phyloP scores from a whole-genome alignment of 139 green algal species.

The Monoraphidium neglectum region DNA sequence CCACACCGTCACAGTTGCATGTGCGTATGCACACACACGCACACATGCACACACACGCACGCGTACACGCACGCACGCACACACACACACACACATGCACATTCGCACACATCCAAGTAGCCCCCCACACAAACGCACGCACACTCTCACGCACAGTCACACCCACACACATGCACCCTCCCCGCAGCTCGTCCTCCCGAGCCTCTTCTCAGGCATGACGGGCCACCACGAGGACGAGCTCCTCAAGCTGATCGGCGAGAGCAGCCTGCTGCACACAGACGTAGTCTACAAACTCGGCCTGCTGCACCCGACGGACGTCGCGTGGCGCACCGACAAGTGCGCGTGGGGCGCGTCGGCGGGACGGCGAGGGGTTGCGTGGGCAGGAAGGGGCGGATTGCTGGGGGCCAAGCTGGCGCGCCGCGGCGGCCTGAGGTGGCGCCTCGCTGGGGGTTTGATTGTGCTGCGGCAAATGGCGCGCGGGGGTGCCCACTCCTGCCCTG shows the following conservation, averaged over 20 bases:
- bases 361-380: neutral
- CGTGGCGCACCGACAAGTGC: constrained; percentile 39
- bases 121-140: too few species aligned
- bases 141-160: too few species aligned
- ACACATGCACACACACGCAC: too few species aligned
- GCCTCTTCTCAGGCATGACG: neutral
- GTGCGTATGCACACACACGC: too few species aligned
- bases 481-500: neutral
- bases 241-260: constrained; percentile 37
- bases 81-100: too few species aligned
- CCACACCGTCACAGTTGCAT: too few species aligned
- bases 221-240: constrained; percentile 24
- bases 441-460: neutral
- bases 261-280: constrained; percentile 38
- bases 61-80: too few species aligned
- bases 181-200: neutral
- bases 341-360: neutral
- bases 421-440: neutral
- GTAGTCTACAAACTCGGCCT: constrained; percentile 42
- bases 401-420: neutral
- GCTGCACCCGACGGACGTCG: constrained; percentile 35
- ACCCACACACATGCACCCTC: too few species aligned
- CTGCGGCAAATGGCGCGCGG: neutral
- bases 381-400: neutral
- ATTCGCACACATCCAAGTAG: too few species aligned